Evolutionary conservation across 2,329 filamentous ascomycete species (phyloP), one percentile per base, ranked within the genome.

Genomic region (Metarhizium humberi): DNA sequence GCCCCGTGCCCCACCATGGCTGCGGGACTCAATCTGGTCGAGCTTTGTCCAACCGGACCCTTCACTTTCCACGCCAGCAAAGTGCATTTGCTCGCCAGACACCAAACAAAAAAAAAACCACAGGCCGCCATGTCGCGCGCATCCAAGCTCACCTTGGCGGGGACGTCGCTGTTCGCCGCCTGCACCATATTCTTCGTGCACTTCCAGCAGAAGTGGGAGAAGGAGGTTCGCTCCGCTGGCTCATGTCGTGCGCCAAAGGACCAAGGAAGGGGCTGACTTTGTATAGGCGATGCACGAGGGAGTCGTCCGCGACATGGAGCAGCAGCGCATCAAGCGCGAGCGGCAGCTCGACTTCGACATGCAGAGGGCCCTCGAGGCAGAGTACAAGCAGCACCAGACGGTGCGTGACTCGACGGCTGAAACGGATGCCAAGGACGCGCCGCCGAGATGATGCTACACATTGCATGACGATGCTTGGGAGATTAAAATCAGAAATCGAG

Each of bases 281-380:
- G 38, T 40, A 30, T 7, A 92, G 94, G 88, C 90, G 56, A 99
- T 99, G 94, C 94, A 99, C 67, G 83, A 87, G 62, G 94, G 94
- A 48, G 94, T 99, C 46, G 77, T 97, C 60, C 88, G 92, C 60
- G 94, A 99, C 67, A 88, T 96, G 78, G 92, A 97, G 67, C 90
- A 95, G 67, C 92, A 96, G 69, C 85, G 88, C 49, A 70, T 96
- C 61, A 96, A 96, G 74, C 81, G 83, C 61, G 94, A 99, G 71
- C 86, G 94, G 57, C 89, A 95, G 70, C 82, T 91, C 52, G 94
- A 99, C 68, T 99, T 99, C 66, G 92, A 97, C 61, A 84, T 95
- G 81, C 94, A 99, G 69, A 82, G 79, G 59, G 81, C 80, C 6
- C 76, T 99, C 50, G 92, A 97, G 73, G 82, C 87, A 64, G 89